Evolutionary conservation across 1,284 basidiomycete genomes (phyloP), one percentile per base, ranked within the genome.

Genomic region (Cutaneotrichosporon sp.): DNA sequence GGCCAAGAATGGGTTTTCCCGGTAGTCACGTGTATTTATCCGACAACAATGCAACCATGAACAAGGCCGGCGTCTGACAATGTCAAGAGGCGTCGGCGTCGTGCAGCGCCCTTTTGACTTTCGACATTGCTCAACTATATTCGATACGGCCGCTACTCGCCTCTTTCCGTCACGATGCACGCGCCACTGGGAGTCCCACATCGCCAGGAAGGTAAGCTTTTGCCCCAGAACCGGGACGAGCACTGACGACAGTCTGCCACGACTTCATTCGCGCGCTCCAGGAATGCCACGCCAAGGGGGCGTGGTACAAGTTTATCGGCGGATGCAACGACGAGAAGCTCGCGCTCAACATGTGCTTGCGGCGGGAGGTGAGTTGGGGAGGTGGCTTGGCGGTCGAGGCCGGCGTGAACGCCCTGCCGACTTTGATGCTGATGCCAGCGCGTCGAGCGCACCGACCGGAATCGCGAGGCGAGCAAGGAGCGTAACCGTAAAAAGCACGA

Each of bases 291-390:
- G 63, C 61, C 34, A 52, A 58, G 44, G 66, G 68, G 1, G 46
- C 65, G 20, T 46, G 70, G 39, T 55, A 56, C 46, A 62, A 59
- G 37, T 61, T 65, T 26, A 49, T 58, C 10, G 72, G 72, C 40
- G 61, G 50, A 22, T 91, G 89, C 71, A 91, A 91, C 67, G 74
- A 72, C 49, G 78, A 81, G 47, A 90, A 90, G 74, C 74, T 81
- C 47, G 80, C 82, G 46, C 77, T 91, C 63, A 87, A 86, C 63
- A 75, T 79, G 61, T 91, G 88, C 77, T 77, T 91, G 45, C 80
- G 84, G 50, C 76, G 81, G 73, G 88, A 90, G 82, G 88, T 88
- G 67, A 63, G 79, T 69, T 7, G 8, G 12, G 5, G 37, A 39
- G 17, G 12, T 8, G 21, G 43, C 23, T 20, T 30, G 26, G 26